Evolutionary conservation across 106 monocot genomes (phyloP).

Genomic region (Phalaenopsis aphrodite): DNA sequence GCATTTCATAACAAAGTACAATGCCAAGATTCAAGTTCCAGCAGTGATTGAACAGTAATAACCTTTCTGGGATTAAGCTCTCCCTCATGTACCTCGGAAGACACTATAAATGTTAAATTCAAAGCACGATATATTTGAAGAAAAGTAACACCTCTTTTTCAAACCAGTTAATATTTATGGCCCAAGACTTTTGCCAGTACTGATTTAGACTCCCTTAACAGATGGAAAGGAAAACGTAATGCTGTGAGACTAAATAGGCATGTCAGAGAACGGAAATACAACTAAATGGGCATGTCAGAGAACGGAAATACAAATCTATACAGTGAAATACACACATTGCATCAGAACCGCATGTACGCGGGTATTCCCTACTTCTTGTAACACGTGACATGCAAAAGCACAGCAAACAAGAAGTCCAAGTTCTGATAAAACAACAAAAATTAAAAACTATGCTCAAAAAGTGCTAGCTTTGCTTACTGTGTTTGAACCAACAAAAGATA

Average conservation of each 20-base stretch:
- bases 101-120: not conserved
- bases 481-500: constrained; percentile 99
- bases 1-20: not conserved
- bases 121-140: not conserved
- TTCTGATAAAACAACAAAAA: not conserved
- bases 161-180: not conserved
- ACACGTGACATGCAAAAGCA: not conserved
- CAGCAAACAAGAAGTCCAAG: not conserved
- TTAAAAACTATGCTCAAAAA: not conserved
- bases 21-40: not conserved
- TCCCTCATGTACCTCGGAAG: not conserved
- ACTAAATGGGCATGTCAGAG: no score
- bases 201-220: not conserved
- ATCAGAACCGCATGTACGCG: not conserved
- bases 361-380: not conserved
- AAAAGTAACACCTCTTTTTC: not conserved
- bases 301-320: not conserved
- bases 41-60: not conserved
- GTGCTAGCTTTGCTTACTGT: constrained; percentile 40
- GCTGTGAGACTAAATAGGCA: not conserved
- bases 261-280: not conserved
- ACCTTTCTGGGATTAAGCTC: not conserved
- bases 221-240: not conserved
- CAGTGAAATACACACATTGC: not conserved
- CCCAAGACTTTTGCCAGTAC: not conserved